Base-by-base conservation (phyloP, 2,329 filamentous ascomycete genomes). In the Cladosporium velox region DNA sequence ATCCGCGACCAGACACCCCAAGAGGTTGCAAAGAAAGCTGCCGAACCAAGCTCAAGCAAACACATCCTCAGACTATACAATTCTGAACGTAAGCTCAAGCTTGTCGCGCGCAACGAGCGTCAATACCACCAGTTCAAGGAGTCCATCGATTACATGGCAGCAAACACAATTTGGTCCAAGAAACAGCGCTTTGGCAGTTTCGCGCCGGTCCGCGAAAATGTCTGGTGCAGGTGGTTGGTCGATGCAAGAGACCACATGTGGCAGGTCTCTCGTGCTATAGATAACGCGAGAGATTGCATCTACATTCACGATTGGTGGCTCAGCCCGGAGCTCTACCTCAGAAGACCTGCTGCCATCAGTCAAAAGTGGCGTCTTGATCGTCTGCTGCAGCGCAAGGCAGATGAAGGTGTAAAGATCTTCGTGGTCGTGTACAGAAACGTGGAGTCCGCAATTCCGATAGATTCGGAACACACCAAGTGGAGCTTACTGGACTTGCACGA, bases 221-320 rank as follows among this genome's bases (percentile, higher is more conserved):
- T 95, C 32, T 95, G 94, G 79, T 93, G 93, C 2, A 93, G 97
- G 75, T 98, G 94, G 93, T 86, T 99, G 10, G 94, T 99, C 0
- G 95, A 99, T 78, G 95, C 92, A 18, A 88, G 95, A 71, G 95
- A 99, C 77, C 96, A 98, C 82, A 98, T 98, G 94, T 99, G 95
- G 95, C 96, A 97, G 77, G 93, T 98, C 8, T 98, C 94, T 12
- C 88, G 94, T 70, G 95, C 95, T 14, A 96, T 99, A 73, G 95
- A 92, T 76, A 97, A 97, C 88, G 95, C 95, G 10, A 92, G 92
- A 73, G 95, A 98, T 80, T 94, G 98, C 68, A 94, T 99, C 72
- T 98, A 98, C 79, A 98, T 99, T 69, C 95, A 99, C 77, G 95
- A 98, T 78, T 99, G 95, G 95, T 99, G 95, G 95, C 81, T 99